Conservation (phyloP, 1,284 basidiomycete species). For the Leccinum solheimii region DNA sequence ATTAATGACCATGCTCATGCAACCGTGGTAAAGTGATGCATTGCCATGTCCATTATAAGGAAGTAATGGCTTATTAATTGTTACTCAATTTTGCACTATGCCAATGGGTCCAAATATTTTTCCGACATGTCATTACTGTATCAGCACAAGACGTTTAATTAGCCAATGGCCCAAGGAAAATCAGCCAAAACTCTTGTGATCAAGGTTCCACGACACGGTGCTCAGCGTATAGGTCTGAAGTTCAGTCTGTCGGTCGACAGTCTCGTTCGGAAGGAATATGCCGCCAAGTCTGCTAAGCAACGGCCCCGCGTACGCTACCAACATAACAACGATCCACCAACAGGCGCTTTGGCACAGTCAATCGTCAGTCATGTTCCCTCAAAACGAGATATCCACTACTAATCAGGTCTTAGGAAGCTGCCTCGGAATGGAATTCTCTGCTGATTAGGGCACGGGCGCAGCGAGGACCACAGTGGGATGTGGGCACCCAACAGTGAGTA, state of each 20-base stretch:
- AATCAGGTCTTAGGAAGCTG: conserved; percentile 56
- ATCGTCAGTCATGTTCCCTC: conserved; percentile 46
- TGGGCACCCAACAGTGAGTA: conserved; percentile 76
- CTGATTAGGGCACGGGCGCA: conserved; percentile 74
- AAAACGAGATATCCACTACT: background rate
- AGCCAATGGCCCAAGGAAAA: conserved; percentile 32
- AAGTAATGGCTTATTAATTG: too few species aligned
- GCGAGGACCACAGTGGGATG: conserved; percentile 82
- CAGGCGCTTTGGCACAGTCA: conserved; percentile 50
- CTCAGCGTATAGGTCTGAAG: conserved; percentile 65
- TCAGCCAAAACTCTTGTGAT: conserved; percentile 48
- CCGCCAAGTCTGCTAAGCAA: conserved; percentile 23
- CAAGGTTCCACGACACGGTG: conserved; percentile 71
- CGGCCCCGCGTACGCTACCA: conserved; percentile 57
- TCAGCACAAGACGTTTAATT: conserved; percentile 7
- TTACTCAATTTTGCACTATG: too few species aligned
- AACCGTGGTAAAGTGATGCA: too few species aligned
- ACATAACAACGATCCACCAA: conserved; percentile 55
- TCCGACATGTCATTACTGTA: too few species aligned
- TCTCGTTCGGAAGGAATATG: conserved; percentile 48
- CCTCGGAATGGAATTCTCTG: conserved; percentile 82
- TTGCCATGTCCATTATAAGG: too few species aligned
- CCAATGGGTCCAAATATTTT: too few species aligned
- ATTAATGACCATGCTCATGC: too few species aligned
- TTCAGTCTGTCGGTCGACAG: conserved; percentile 57